These are phyloP conservation scores for Sodiomyces alkalinus DNA, from an alignment of 2,329 filamentous ascomycete genomes.

Conservation along the genomic window DNA sequence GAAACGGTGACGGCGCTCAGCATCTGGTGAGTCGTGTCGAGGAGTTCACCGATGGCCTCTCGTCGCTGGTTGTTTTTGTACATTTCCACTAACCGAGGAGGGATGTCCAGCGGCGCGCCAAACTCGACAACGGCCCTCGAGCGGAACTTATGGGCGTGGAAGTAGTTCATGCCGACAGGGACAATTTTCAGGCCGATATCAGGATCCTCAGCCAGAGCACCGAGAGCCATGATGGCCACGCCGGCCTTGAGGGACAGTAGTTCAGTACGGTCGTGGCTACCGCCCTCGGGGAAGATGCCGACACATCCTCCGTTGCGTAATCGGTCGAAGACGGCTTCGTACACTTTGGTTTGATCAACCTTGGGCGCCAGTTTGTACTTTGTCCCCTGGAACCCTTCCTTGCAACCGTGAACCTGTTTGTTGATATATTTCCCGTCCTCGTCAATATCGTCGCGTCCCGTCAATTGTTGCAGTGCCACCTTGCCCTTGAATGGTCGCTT, in stretches of 20 bases:
- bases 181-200: conserved; percentile 87
- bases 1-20: conserved; percentile 83
- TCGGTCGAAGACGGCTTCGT: conserved; percentile 79
- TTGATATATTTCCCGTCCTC: conserved; percentile 48
- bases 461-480: conserved; percentile 65
- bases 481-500: conserved; percentile 78
- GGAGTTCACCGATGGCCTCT: conserved; percentile 70
- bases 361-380: conserved; percentile 83
- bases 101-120: conserved; percentile 75
- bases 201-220: conserved; percentile 71
- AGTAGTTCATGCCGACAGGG: conserved; percentile 98
- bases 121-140: conserved; percentile 94
- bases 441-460: conserved; percentile 59
- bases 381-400: conserved; percentile 56
- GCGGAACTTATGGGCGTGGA: conserved; percentile 96
- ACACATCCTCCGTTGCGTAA: conserved; percentile 75
- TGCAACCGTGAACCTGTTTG: conserved; percentile 33
- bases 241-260: conserved; percentile 88
- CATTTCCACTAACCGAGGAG: conserved; percentile 65
- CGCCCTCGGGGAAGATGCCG: conserved; percentile 93
- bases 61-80: conserved; percentile 73
- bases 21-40: conserved; percentile 76
- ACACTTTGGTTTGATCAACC: conserved; percentile 86
- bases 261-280: conserved; percentile 87
- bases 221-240: conserved; percentile 94